Base-by-base conservation (phyloP, 2,329 filamentous ascomycete species). In the Talaromyces rugulosus region DNA sequence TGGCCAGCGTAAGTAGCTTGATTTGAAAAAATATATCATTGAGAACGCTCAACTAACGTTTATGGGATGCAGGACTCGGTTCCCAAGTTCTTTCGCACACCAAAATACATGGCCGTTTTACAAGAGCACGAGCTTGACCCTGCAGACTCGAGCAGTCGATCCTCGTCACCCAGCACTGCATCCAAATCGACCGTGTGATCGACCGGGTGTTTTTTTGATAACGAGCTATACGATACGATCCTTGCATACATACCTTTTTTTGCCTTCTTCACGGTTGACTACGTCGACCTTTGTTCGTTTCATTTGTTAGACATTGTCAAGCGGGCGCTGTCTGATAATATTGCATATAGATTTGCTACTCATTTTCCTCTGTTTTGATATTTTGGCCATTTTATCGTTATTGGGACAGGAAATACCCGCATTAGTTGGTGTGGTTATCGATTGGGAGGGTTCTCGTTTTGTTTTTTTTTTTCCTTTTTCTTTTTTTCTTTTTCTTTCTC, bases 1-100 rank as follows among this genome's bases (percentile, higher is more conserved):
- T 99, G 94, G 95, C 94, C 66, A 96, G 92, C 77, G 93, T 97
- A 88, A 85, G 93, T 88, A 51, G 23, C 23, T 18, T 34, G 11
- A 4, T 5, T 18, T n/a, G 12, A 14, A 36, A 2, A 7, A 56
- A 36, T 34, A 58, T 42, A 42, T 18, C 27, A 12, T 44, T 8
- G 9, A n/a, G 61, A 62, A 58, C 61, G 50, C 51, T 53, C 1
- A 11, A 16, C 64, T 69, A 65, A 68, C 54, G 1, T 28, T 36
- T 33, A n/a, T 31, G 5, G 27, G n/a, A 47, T 31, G 12, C 64
- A 87, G 84, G 85, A 88, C 72, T 88, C 85, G 9, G 84, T 87
- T 14, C 85, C 85, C 36, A 88, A 88, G 68, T 88, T 88, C 73
- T 79, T 85, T 66, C 83, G 85, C 64, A 84, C 87, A 66, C 83